Evolutionary conservation across 371 early-diverging fungal genomes (phyloP).

Genomic region (Mortierella sp.): DNA sequence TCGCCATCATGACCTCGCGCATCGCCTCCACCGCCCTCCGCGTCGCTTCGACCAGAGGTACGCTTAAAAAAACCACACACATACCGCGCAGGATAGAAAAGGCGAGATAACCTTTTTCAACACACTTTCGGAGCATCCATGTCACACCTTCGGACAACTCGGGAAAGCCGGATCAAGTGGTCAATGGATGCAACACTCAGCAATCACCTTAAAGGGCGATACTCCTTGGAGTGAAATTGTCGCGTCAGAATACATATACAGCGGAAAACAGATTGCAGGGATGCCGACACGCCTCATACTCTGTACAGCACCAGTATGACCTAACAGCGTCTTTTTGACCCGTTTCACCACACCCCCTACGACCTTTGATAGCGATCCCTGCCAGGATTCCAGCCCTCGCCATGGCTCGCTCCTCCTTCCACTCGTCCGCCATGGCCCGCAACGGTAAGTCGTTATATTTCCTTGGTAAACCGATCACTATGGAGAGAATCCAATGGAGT

Average conservation of each 20-base stretch:
- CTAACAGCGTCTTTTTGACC: neutral
- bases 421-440: conserved; percentile 43
- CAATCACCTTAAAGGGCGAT: neutral
- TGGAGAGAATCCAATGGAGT: neutral
- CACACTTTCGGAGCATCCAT: neutral
- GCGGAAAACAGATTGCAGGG: neutral
- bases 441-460: conserved; percentile 35
- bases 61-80: neutral
- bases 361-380: conserved; percentile 29
- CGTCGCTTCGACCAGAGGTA: conserved; percentile 58
- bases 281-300: neutral
- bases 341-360: neutral
- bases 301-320: neutral
- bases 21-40: conserved; percentile 57
- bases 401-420: conserved; percentile 52
- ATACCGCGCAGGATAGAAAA: neutral
- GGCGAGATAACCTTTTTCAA: neutral
- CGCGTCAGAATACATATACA: neutral
- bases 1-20: conserved; percentile 52
- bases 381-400: conserved; percentile 51
- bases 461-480: neutral
- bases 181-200: neutral
- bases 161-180: conserved; percentile 32
- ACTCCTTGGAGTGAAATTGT: neutral
- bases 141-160: neutral